These are phyloP conservation scores for Suhomyces xylopsoci DNA, from an alignment of 805 yeast species.

Conservation along the genomic window DNA sequence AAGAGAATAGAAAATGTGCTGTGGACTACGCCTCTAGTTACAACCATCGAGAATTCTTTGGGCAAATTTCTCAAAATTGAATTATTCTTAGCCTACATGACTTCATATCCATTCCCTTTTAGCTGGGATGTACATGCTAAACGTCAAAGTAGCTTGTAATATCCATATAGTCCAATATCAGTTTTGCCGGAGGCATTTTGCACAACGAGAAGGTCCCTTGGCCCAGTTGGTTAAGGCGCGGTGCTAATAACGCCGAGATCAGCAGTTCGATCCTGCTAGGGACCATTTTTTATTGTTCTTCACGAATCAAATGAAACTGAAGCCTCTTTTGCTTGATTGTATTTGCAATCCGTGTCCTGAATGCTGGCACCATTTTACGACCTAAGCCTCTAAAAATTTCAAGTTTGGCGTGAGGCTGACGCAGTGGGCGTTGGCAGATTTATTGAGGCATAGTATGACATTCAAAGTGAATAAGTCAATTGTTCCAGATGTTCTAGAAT, in stretches of 20 bases:
- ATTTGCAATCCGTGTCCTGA: no score
- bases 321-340: no score
- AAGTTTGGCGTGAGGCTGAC: background rate
- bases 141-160: no score
- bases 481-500: background rate
- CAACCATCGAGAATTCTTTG: no score
- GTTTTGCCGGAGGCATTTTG: no score
- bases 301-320: background rate
- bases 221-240: slow-evolving; percentile 33
- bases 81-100: no score
- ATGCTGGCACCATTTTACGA: background rate
- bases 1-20: no score
- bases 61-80: no score
- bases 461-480: background rate
- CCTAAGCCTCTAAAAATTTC: background rate
- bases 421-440: background rate
- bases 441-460: background rate
- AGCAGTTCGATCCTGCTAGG: slow-evolving; percentile 86
- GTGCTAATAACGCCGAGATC: slow-evolving; percentile 61
- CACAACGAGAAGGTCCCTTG: no score
- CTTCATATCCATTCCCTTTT: no score
- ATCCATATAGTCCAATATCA: no score
- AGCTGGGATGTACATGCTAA: no score
- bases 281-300: slow-evolving; percentile 43
- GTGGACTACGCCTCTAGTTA: slow-evolving; percentile 23